Conservation (phyloP, 305 asterid genomes). For the Coffea humblotiana region DNA sequence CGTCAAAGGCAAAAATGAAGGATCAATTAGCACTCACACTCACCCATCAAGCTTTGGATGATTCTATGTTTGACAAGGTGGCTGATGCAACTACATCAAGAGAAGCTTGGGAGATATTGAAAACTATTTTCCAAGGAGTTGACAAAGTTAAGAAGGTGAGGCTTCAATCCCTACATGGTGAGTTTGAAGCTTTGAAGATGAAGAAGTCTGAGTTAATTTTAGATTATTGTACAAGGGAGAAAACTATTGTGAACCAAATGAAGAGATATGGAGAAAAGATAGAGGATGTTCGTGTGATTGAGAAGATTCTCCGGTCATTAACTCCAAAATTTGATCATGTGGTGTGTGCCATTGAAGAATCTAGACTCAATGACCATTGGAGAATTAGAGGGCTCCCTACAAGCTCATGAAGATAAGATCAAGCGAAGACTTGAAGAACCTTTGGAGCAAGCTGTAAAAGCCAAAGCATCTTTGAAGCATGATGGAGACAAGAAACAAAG, state of each 20-base stretch:
- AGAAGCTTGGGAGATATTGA: background rate
- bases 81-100: background rate
- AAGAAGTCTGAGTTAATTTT: background rate
- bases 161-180: background rate
- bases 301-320: background rate
- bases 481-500: background rate
- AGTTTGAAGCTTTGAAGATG: background rate
- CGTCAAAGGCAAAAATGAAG: background rate
- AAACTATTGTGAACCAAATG: background rate
- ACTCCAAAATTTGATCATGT: background rate
- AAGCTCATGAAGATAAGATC: conserved; percentile 1
- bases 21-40: background rate
- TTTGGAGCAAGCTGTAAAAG: too few species aligned
- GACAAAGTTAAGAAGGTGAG: background rate
- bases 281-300: background rate
- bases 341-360: background rate
- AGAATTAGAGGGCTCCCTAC: conserved; percentile 4
- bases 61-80: background rate
- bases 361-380: background rate
- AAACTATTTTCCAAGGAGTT: background rate
- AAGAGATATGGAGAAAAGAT: background rate
- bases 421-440: background rate
- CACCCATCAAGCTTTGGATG: background rate
- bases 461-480: too few species aligned
- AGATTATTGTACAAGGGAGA: background rate